Evolutionary conservation across 2,329 filamentous ascomycete genomes (phyloP).

Genomic region (Colletotrichum sp.): DNA sequence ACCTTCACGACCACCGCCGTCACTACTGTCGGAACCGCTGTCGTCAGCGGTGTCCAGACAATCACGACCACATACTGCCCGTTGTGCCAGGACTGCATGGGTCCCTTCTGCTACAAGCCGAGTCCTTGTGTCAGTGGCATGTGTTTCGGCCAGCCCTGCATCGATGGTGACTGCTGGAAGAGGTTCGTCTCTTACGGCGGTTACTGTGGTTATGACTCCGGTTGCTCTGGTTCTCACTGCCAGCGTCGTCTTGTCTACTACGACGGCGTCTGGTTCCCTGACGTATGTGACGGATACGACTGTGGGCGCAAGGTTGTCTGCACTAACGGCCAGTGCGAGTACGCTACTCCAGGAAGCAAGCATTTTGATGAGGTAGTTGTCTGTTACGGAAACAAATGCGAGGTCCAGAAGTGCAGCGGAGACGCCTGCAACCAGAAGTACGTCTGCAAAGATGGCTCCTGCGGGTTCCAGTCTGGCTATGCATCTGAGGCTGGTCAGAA

Average conservation of each 20-base stretch:
- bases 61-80: not conserved
- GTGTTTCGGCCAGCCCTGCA: conserved; percentile 6
- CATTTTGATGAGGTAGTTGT: not conserved
- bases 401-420: conserved; percentile 34
- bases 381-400: conserved; percentile 21
- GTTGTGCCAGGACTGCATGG: not conserved
- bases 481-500: conserved; percentile 29
- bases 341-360: not conserved
- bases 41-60: not conserved
- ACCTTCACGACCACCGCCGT: not conserved
- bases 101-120: not conserved
- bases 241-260: conserved; percentile 18
- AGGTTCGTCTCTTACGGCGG: conserved; percentile 38
- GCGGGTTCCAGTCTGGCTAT: conserved; percentile 25
- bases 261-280: not conserved
- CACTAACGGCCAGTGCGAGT: not conserved
- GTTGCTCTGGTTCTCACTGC: conserved; percentile 26
- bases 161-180: conserved; percentile 23
- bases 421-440: conserved; percentile 29
- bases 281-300: not conserved
- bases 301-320: not conserved
- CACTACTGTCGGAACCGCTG: not conserved
- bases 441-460: conserved; percentile 25
- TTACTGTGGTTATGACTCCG: conserved; percentile 31
- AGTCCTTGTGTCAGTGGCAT: not conserved